Percentiles rank a stretch among this genome's conserved stretches.
phyloP scores from a whole-genome alignment of 345 rosid species.

The Gossypium longicalyx region DNA sequence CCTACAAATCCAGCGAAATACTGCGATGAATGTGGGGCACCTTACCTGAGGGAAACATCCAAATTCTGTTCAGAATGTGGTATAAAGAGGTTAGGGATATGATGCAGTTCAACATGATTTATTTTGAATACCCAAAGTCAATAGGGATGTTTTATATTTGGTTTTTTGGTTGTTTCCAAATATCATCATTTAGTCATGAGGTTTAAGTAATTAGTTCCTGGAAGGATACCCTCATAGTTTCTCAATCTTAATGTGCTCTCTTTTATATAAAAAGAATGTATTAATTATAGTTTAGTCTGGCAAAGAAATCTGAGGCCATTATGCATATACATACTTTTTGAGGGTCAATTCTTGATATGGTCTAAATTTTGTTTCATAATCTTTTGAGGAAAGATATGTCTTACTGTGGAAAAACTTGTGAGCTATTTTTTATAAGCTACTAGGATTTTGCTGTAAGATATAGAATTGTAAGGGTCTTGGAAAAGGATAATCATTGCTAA shows the following conservation, averaged over 20 bases:
- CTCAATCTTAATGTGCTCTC: not conserved
- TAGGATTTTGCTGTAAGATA: no score
- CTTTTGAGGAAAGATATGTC: not conserved
- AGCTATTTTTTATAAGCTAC: no score
- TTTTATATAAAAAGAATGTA: not conserved
- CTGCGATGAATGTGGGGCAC: slow-evolving; percentile 88
- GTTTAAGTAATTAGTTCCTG: not conserved
- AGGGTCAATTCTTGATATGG: not conserved
- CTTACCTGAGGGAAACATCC: slow-evolving; percentile 77
- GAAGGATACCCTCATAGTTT: not conserved
- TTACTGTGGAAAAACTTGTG: not conserved
- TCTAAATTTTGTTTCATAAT: not conserved
- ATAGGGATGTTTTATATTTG: not conserved
- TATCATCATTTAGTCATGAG: not conserved
- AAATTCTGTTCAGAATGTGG: slow-evolving; percentile 97
- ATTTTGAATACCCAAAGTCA: not conserved
- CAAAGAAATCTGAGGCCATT: not conserved
- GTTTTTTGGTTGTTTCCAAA: not conserved
- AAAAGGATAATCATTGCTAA: no score
- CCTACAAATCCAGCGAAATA: slow-evolving; percentile 67
- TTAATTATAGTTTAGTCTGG: not conserved
- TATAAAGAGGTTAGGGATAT: slow-evolving; percentile 70
- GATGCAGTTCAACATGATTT: slow-evolving; percentile 10
- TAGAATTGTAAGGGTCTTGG: no score
- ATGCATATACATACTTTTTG: not conserved